Conservation (phyloP, 2,329 filamentous ascomycete species). For the Chrysoporthe puriensis region DNA sequence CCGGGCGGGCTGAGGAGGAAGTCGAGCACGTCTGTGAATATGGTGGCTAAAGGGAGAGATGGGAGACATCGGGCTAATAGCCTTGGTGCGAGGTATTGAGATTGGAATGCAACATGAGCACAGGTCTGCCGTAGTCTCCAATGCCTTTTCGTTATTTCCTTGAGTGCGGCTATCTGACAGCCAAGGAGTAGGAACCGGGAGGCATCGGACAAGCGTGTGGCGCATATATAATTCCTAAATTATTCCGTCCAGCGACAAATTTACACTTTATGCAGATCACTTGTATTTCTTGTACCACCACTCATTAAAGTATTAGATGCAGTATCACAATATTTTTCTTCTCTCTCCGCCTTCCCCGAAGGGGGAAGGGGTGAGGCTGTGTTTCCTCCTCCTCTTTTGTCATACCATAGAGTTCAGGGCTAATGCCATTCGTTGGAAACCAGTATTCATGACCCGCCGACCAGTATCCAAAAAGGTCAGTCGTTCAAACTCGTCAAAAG, state of each 20-base stretch:
- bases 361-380: too few relatives aligned
- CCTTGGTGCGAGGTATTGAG: conserved; percentile 27
- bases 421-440: background rate
- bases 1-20: conserved; percentile 55
- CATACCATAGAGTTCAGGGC: background rate
- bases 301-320: background rate
- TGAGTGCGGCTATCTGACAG: too few relatives aligned
- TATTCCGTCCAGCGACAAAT: too few relatives aligned
- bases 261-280: too few relatives aligned
- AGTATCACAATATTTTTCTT: background rate
- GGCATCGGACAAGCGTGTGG: too few relatives aligned
- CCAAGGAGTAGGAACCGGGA: too few relatives aligned
- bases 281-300: background rate
- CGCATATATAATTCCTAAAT: background rate
- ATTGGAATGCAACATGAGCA: background rate
- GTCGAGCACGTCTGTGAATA: conserved; percentile 39
- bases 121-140: background rate
- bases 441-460: background rate
- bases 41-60: conserved; percentile 28
- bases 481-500: too few relatives aligned
- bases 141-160: too few relatives aligned
- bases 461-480: too few relatives aligned
- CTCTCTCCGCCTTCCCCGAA: background rate
- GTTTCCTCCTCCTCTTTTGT: background rate
- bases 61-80: conserved; percentile 32